phyloP scores from a whole-genome alignment of 768 basidiomycete genomes.

The Floccularia luteovirens region DNA sequence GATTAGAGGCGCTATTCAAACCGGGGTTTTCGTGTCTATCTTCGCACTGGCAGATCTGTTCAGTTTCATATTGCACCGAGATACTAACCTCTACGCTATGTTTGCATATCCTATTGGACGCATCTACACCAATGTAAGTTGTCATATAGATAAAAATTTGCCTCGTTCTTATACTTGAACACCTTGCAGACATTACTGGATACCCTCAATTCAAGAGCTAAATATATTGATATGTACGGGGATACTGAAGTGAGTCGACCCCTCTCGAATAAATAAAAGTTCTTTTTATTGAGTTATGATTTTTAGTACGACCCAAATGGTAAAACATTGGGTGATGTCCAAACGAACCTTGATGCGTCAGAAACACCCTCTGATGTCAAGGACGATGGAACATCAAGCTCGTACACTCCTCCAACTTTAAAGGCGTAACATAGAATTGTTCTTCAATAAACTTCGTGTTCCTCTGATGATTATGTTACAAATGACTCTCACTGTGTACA shows the following conservation, averaged over 20 bases:
- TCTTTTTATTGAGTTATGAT: too few relatives aligned
- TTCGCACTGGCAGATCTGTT: conserved; percentile 46
- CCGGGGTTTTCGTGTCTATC: conserved; percentile 42
- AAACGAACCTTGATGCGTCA: too few relatives aligned
- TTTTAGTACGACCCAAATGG: too few relatives aligned
- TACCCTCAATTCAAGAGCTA: conserved; percentile 30
- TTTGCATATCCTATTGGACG: conserved; percentile 26
- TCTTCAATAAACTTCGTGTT: too few relatives aligned
- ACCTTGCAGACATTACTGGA: conserved; percentile 31
- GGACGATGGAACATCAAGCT: too few relatives aligned
- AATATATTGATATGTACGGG: conserved; percentile 24
- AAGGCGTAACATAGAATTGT: too few relatives aligned
- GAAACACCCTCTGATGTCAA: too few relatives aligned
- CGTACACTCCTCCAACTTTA: too few relatives aligned
- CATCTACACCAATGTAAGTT: conserved; percentile 41
- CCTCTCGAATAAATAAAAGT: too few relatives aligned
- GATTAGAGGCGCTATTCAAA: conserved; percentile 48
- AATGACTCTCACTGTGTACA: too few relatives aligned
- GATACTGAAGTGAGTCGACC: conserved; percentile 18
- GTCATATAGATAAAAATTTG: conserved; percentile 12
- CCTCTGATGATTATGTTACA: too few relatives aligned
- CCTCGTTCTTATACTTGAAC: neutral
- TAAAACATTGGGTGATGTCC: too few relatives aligned
- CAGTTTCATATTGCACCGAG: conserved; percentile 24
- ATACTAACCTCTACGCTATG: conserved; percentile 27